Conservation (phyloP, 345 rosid genomes). For the Citrus hindsii region DNA sequence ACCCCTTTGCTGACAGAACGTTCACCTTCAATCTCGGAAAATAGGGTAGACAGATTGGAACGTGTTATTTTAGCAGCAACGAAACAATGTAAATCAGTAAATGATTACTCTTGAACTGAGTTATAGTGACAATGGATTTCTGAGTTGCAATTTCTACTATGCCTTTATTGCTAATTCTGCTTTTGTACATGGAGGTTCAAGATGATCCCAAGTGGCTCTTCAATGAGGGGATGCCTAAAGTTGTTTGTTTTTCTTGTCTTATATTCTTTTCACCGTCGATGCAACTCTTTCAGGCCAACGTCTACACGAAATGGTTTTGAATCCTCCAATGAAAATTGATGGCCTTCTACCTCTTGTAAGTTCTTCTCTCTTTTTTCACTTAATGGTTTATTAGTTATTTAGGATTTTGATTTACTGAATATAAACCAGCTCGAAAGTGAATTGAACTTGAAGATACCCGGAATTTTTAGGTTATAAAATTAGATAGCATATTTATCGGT, state of each 20-base stretch:
- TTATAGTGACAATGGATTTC: neutral
- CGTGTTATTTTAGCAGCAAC: slow-evolving; percentile 83
- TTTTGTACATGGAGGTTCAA: neutral
- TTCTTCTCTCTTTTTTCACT: slow-evolving; percentile 16
- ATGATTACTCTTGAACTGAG: neutral
- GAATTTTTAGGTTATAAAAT: neutral
- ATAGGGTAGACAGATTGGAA: slow-evolving; percentile 63
- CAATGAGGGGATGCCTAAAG: neutral
- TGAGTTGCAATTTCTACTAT: neutral
- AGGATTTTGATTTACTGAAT: neutral
- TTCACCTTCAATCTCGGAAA: slow-evolving; percentile 70
- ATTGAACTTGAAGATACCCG: neutral
- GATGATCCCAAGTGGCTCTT: neutral
- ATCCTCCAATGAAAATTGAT: slow-evolving; percentile 57
- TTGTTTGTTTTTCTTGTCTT: neutral
- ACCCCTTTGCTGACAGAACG: slow-evolving; percentile 81
- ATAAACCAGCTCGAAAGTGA: too few species aligned
- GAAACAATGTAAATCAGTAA: slow-evolving; percentile 90
- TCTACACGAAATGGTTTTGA: slow-evolving; percentile 73
- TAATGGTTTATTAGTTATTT: neutral
- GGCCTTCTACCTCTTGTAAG: slow-evolving; percentile 58
- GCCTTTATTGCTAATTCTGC: neutral
- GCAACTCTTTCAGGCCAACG: slow-evolving; percentile 55
- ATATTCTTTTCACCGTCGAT: neutral
- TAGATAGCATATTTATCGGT: neutral